These are phyloP conservation scores for Gelatoporia subvermispora DNA, from an alignment of 768 basidiomycete genomes.

Conservation along the genomic window DNA sequence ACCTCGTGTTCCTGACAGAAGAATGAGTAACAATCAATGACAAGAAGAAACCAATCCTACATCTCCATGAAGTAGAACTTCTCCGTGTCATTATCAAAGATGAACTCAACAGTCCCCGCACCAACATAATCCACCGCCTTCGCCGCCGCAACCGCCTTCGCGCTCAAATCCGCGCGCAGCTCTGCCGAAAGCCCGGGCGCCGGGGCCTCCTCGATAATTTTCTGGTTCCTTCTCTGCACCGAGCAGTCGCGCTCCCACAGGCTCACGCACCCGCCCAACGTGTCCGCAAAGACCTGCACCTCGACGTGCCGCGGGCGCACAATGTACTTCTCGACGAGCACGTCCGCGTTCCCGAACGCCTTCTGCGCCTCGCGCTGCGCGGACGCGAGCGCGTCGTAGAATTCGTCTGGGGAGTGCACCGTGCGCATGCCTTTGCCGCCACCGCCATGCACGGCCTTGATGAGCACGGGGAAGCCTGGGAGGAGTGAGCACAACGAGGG, in stretches of 20 bases:
- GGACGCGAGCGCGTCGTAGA: slow-evolving; percentile 76
- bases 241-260: slow-evolving; percentile 96
- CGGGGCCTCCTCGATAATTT: slow-evolving; percentile 94
- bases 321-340: slow-evolving; percentile 88
- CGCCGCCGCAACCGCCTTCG: slow-evolving; percentile 90
- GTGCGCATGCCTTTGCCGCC: slow-evolving; percentile 96
- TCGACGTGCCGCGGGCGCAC: slow-evolving; percentile 86
- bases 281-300: slow-evolving; percentile 92
- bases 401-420: slow-evolving; percentile 61
- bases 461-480: slow-evolving; percentile 82
- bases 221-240: slow-evolving; percentile 89
- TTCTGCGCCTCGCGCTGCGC: slow-evolving; percentile 87
- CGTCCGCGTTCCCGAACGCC: slow-evolving; percentile 81
- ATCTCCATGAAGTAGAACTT: slow-evolving; percentile 97
- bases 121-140: slow-evolving; percentile 88
- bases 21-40: not conserved
- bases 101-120: slow-evolving; percentile 94
- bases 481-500: not conserved
- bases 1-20: slow-evolving; percentile 71
- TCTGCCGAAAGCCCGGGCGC: slow-evolving; percentile 83
- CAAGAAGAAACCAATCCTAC: slow-evolving; percentile 35
- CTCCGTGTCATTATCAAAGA: slow-evolving; percentile 86
- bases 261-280: slow-evolving; percentile 74
- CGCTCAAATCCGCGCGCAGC: slow-evolving; percentile 73
- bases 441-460: slow-evolving; percentile 95